Percentiles rank a stretch among this genome's conserved stretches.
phyloP scores from a whole-genome alignment of 2,329 filamentous ascomycete species.

The Trichoderma cornu-damae region DNA sequence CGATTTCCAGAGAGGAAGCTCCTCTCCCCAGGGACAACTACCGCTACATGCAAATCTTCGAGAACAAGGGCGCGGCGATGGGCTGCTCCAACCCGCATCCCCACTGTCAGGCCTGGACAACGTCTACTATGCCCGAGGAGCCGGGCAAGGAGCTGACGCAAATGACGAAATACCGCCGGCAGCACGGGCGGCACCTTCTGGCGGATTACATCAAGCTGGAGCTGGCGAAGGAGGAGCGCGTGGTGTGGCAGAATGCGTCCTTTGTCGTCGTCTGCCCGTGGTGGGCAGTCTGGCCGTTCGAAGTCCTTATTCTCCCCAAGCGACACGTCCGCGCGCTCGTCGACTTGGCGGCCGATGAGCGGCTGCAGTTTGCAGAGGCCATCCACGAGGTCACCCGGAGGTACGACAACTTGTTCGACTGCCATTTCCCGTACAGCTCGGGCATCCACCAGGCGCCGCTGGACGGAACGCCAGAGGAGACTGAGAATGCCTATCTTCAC shows the following conservation, averaged over 20 bases:
- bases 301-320: slow-evolving; percentile 84
- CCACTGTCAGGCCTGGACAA: slow-evolving; percentile 95
- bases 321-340: slow-evolving; percentile 78
- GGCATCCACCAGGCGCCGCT: slow-evolving; percentile 94
- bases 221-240: slow-evolving; percentile 71
- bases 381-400: slow-evolving; percentile 83
- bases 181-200: slow-evolving; percentile 71
- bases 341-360: slow-evolving; percentile 70
- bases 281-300: slow-evolving; percentile 98
- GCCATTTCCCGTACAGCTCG: slow-evolving; percentile 93
- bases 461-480: slow-evolving; percentile 72
- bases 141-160: slow-evolving; percentile 73
- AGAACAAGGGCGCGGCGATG: slow-evolving; percentile 98
- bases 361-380: slow-evolving; percentile 69
- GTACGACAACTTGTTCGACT: slow-evolving; percentile 97
- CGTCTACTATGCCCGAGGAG: slow-evolving; percentile 85
- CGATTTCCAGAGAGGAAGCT: slow-evolving; percentile 34
- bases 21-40: slow-evolving; percentile 65
- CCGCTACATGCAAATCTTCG: slow-evolving; percentile 98
- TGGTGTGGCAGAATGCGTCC: slow-evolving; percentile 79
- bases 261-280: slow-evolving; percentile 91
- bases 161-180: slow-evolving; percentile 68
- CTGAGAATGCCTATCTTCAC: slow-evolving; percentile 85
- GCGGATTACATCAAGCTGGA: slow-evolving; percentile 85
- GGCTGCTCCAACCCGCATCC: slow-evolving; percentile 98